These are phyloP conservation scores for Aspergillus quadricinctus DNA, from an alignment of 2,329 filamentous ascomycete species.

Conservation along the genomic window DNA sequence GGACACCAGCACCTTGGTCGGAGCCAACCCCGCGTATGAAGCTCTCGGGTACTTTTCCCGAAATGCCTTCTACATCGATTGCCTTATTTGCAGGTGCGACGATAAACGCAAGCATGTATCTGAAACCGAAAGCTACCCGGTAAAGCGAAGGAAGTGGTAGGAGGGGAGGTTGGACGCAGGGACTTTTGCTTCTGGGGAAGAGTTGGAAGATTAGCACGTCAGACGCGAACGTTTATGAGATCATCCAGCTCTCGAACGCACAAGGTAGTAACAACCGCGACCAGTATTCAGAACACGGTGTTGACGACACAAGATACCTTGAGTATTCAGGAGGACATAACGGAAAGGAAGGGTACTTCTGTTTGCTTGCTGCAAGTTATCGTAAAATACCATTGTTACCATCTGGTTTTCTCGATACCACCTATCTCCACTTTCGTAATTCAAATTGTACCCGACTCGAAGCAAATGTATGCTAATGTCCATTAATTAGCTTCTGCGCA, in stretches of 20 bases:
- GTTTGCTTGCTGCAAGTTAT: neutral
- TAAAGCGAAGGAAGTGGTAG: neutral
- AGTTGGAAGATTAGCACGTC: neutral
- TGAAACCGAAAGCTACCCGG: neutral
- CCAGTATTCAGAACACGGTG: neutral
- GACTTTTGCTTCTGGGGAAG: neutral
- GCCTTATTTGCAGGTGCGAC: neutral
- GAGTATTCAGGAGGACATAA: too few relatives aligned
- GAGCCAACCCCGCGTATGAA: conserved; percentile 48
- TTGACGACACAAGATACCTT: neutral
- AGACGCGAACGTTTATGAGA: neutral
- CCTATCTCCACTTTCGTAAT: neutral
- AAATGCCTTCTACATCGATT: conserved; percentile 48
- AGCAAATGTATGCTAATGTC: neutral
- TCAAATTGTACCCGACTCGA: neutral
- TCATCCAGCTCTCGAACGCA: neutral
- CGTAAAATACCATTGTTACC: too few relatives aligned
- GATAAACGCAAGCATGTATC: neutral
- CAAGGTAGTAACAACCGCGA: too few relatives aligned
- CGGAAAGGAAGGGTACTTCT: neutral
- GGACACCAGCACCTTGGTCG: conserved; percentile 47
- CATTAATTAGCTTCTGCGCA: neutral
- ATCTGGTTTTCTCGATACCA: too few relatives aligned
- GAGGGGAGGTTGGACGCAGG: neutral
- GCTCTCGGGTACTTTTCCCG: conserved; percentile 42